Evolutionary conservation across 495 filamentous ascomycete genomes (phyloP), one percentile per base, ranked within the genome.

Genomic region (Penicillium steckii): DNA sequence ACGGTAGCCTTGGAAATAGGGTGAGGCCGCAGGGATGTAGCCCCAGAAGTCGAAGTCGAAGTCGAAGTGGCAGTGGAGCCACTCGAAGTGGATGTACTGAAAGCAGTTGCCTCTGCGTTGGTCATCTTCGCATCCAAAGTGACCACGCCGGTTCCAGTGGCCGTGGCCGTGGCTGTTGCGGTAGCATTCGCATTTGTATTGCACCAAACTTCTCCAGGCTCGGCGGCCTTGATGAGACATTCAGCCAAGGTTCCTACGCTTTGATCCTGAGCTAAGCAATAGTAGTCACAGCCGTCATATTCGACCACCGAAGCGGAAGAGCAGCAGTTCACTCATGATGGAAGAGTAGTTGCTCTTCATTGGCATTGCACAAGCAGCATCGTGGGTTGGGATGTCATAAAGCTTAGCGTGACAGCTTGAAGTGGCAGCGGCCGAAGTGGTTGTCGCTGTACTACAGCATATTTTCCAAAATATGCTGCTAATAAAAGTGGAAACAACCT

Each of bases 251-350:
- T 56, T 3, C 55, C 64, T 23, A 76, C 64, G 8, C 33, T 67
- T 54, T 75, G 69, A 33, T 60, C 70, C 27, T 61, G 54, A 0
- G 71, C 70, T 2, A 71, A 64, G 45, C 74, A 77, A 65, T 75
- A 77, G 38, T 70, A 64, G 26, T 69, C 70, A 58, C 73, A 78
- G 60, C 61, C 52, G 48, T 64, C 56, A 61, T 76, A 74, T n/a
- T 73, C 69, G 10, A 74, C 52, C 22, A 75, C 63, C 37, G 62
- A 60, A 2, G 69, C 70, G 5, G 46, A 5, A 29, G 54, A 57
- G 52, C 73, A 76, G 65, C 74, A 76, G n/a, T 54, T n/a, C 60
- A n/a, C 37, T 51, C 66, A 77, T 66, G 30, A 72, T 59, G 32
- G 68, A 59, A 19, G 66, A 60, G 62, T 70, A 60, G 42, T 63